Evolutionary conservation across 805 yeast species (phyloP).

Genomic region (Schwanniomyces pseudopolymorphus): DNA sequence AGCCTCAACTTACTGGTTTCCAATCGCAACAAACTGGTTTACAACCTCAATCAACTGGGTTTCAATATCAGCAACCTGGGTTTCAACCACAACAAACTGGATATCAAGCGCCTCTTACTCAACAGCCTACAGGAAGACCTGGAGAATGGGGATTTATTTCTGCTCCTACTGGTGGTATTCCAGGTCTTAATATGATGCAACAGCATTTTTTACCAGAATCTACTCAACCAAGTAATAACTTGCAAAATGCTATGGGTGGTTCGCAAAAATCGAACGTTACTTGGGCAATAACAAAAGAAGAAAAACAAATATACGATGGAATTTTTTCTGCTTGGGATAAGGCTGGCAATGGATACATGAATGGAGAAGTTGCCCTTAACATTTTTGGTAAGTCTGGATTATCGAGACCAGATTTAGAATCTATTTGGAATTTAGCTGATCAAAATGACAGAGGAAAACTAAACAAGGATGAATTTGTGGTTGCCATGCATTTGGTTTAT

Average conservation of each 20-base stretch:
- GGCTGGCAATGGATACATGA: conserved; percentile 62
- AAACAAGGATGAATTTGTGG: conserved; percentile 87
- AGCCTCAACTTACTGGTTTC: conserved; percentile 14
- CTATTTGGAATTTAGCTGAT: conserved; percentile 89
- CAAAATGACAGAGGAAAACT: conserved; percentile 78
- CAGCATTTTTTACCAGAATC: conserved; percentile 63
- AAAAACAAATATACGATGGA: conserved; percentile 80
- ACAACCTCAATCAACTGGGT: conserved; percentile 31
- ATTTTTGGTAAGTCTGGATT: conserved; percentile 91
- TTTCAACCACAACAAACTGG: conserved; percentile 23
- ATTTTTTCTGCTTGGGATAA: conserved; percentile 89
- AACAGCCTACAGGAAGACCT: conserved; percentile 65
- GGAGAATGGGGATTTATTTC: conserved; percentile 82
- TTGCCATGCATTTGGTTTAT: conserved; percentile 96
- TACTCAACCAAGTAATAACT: conserved; percentile 32
- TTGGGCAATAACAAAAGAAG: conserved; percentile 85
- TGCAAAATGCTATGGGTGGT: conserved; percentile 45
- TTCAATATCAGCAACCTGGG: conserved; percentile 30
- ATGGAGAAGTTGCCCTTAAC: conserved; percentile 78
- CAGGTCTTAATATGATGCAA: conserved; percentile 66
- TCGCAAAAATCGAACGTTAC: conserved; percentile 55
- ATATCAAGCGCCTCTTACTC: conserved; percentile 39
- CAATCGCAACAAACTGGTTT: conserved; percentile 24
- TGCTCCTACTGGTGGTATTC: conserved; percentile 67
- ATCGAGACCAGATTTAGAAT: conserved; percentile 78